Base-by-base conservation (phyloP, 78 protist genomes). In the Dictyostelium capitatum region DNA sequence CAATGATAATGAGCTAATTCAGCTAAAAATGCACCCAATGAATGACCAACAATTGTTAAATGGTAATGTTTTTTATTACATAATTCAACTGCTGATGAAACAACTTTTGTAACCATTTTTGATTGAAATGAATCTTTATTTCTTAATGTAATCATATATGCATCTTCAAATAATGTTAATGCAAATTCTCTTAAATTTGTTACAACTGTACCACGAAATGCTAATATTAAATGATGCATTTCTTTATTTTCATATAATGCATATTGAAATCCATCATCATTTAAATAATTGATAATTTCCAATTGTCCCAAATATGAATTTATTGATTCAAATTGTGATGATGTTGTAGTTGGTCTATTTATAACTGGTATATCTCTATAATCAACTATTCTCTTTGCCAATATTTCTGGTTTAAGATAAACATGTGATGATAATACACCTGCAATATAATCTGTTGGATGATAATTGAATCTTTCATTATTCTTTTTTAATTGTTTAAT, bases 241-340 rank as follows among this genome's bases (percentile, higher is more conserved):
- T 72, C 46, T 72, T 72, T 72, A 48, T 72, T 72, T 72, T 72
- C 79, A 72, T 72, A 72, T 3, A 72, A 6, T 17, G 79, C 79
- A 46, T 46, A 72, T 72, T 72, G 79, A 43, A 72, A 72, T 6
- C 79, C 79, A 9, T 72, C 10, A n/a, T 72, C 79, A 43, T 72
- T 72, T 72, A 41, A n/a, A 46, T 41, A 72, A 3, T 25, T 20
- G 8, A 72, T 72, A 8, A 72, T 11, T n/a, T 46, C 32, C 54
- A 72, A 72, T 20, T 43, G 15, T 10, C n/a, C 17, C 43, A 72
- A 43, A 72, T 72, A 72, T 46, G 6, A 14, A 41, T 72, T 43
- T 10, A 43, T 72, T 10, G 28, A n/a, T 43, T 72, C 79, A 3
- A 43, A 32, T 72, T 72, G 75, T 15, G 75, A 9, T 5, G 32